phyloP scores from a whole-genome alignment of 495 filamentous ascomycete genomes.

The Pyrenula aspistea region DNA sequence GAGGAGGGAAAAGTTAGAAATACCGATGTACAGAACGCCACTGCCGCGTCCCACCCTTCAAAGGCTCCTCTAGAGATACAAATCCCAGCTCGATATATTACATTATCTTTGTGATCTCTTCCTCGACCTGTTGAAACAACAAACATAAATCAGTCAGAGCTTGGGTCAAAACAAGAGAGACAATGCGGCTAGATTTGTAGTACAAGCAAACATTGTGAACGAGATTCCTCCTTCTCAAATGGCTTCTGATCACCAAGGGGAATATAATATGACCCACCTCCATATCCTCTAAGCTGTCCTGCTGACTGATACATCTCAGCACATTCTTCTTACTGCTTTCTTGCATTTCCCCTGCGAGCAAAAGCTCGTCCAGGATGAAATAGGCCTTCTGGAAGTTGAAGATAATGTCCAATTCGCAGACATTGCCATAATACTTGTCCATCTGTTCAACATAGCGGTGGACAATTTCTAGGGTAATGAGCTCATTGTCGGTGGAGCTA shows the following conservation, averaged over 20 bases:
- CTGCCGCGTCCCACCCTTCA: no score
- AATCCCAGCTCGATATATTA: conserved; percentile 30
- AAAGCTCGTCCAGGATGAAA: conserved; percentile 93
- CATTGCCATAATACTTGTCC: conserved; percentile 99
- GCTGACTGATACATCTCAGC: conserved; percentile 82
- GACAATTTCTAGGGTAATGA: conserved; percentile 96
- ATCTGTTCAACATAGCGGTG: conserved; percentile 99
- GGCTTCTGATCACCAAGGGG: not conserved
- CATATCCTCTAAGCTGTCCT: conserved; percentile 93
- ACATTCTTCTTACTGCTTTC: conserved; percentile 99
- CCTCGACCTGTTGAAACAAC: conserved; percentile 61
- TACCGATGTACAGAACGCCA: not conserved
- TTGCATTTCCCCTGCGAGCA: conserved; percentile 94
- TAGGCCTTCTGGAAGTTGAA: conserved; percentile 99
- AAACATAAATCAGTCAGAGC: conserved; percentile 1
- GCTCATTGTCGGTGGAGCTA: conserved; percentile 87
- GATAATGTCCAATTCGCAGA: conserved; percentile 98
- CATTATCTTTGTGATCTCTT: conserved; percentile 94
- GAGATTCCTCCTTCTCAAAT: not conserved
- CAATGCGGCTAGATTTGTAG: not conserved
- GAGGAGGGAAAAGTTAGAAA: no score
- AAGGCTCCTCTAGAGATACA: conserved; percentile 15
- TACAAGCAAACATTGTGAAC: no score
- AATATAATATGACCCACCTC: conserved; percentile 56
- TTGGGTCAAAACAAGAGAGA: conserved; percentile 3